A percentile compares a stretch with the other conserved stretches of the same genome.
phyloP scores from a whole-genome alignment of 495 filamentous ascomycete species.

The Aspergillus heteromorphus region DNA sequence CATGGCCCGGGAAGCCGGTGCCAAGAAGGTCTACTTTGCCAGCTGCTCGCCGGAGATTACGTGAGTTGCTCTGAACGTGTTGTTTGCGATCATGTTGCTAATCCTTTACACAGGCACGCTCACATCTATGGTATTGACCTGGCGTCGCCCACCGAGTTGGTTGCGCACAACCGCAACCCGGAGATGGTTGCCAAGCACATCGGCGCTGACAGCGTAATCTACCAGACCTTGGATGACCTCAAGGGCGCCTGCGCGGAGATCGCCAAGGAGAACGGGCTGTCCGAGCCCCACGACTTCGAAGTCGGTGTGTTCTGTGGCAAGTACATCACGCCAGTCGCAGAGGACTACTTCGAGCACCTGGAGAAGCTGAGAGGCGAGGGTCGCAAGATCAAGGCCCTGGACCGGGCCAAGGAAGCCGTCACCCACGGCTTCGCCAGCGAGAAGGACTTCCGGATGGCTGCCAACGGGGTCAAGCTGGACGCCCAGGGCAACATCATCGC shows the following conservation, averaged over 20 bases:
- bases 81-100: constrained; percentile 8
- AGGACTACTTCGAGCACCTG: constrained; percentile 84
- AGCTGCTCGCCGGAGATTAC: constrained; percentile 84
- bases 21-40: constrained; percentile 85
- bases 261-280: constrained; percentile 46
- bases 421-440: constrained; percentile 58
- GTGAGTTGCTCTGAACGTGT: constrained; percentile 21
- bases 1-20: constrained; percentile 90
- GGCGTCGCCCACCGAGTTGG: constrained; percentile 73
- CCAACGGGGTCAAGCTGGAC: constrained; percentile 56
- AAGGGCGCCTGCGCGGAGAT: constrained; percentile 74
- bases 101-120: constrained; percentile 43
- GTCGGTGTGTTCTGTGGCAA: constrained; percentile 94
- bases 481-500: constrained; percentile 53
- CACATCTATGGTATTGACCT: constrained; percentile 89
- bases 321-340: constrained; percentile 77
- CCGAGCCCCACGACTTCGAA: constrained; percentile 65
- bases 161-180: constrained; percentile 71
- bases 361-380: constrained; percentile 70
- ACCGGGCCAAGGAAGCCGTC: constrained; percentile 64
- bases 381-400: constrained; percentile 63
- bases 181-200: constrained; percentile 71
- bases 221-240: constrained; percentile 79
- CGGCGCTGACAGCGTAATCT: constrained; percentile 88
- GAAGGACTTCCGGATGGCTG: constrained; percentile 56